Evolutionary conservation across 768 basidiomycete genomes (phyloP), one percentile per base, ranked within the genome.

Genomic region (Hericium alpestre): DNA sequence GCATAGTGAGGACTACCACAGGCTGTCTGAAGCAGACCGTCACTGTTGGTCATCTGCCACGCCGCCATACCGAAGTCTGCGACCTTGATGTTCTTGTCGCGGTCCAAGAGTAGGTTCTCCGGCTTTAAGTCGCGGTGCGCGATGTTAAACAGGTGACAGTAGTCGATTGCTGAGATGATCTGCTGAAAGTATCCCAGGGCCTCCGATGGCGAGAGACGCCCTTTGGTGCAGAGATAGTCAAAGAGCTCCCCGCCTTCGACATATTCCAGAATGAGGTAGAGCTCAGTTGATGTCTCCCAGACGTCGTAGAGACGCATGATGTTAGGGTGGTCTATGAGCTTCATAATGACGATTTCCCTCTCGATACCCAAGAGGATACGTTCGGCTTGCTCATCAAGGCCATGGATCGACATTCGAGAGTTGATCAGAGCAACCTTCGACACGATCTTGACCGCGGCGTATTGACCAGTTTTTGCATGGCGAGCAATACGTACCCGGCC

Each of bases 1-100:
- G 93, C 93, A 58, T 98, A 96, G 69, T 96, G 94, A 56, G 93
- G 93, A 63, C 89, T 92, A 32, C 94, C 94, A 63, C 94, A 96
- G 22, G 88, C 87, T 0, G 93, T 96, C 64, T 79, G 79, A 52
- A 96, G 76, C 68, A 84, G 67, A 15, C 76, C 72, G 41, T 77
- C 75, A 12, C 72, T 76, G 52, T 78, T 76, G 59, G 80, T 79
- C 23, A 73, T 76, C 70, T 93, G 89, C 86, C 90, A 93, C 38
- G 89, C 88, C 3, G 93, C 93, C 90, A 96, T 93, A n/a, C 94
- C 93, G 67, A 96, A 94, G 71, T 97, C 49, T 12, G 49, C 49
- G 13, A 51, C 49, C 9, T 51, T 51, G 13, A 51, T 51, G 27
- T 51, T 51, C 27, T 51, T 51, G 15, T 51, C 49, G 7, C 27